Evolutionary conservation across 2,329 filamentous ascomycete species (phyloP).

Genomic region (Mycosphaerella arachidis): DNA sequence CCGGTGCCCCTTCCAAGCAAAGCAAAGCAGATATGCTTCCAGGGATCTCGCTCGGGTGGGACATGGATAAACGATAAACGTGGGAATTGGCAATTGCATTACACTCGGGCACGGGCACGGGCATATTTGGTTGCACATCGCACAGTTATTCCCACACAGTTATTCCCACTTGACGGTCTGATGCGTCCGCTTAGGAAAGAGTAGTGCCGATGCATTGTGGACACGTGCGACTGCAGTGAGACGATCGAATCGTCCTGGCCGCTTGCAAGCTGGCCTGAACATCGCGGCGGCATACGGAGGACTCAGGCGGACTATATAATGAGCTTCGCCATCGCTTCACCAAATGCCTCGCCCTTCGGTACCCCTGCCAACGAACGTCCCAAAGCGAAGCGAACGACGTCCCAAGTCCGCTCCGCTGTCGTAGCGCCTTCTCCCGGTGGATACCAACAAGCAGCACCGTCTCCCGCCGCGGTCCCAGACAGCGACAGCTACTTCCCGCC

Average conservation of each 20-base stretch:
- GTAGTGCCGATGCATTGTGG: neutral
- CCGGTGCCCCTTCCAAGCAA: too few species aligned
- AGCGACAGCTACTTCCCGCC: conserved; percentile 39
- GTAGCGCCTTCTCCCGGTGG: conserved; percentile 42
- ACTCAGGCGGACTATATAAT: neutral
- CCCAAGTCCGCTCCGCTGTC: conserved; percentile 35
- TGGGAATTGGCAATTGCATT: too few species aligned
- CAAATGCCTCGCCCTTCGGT: conserved; percentile 25
- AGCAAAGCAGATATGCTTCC: neutral
- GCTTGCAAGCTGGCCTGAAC: neutral
- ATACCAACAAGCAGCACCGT: conserved; percentile 41
- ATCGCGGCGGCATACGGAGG: neutral
- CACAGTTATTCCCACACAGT: neutral
- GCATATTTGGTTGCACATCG: neutral
- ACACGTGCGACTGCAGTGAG: neutral
- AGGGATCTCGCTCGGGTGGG: too few species aligned
- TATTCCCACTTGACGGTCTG: neutral
- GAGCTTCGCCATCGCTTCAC: conserved; percentile 15
- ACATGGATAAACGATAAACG: too few species aligned
- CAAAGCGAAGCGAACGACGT: conserved; percentile 18
- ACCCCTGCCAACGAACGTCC: conserved; percentile 24
- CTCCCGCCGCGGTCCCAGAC: conserved; percentile 22
- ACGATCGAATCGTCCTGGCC: too few species aligned
- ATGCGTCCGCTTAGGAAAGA: neutral
- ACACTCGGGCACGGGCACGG: neutral